These are phyloP conservation scores for Pyrenochaeta sp. DNA, from an alignment of 2,329 filamentous ascomycete species.

Conservation along the genomic window DNA sequence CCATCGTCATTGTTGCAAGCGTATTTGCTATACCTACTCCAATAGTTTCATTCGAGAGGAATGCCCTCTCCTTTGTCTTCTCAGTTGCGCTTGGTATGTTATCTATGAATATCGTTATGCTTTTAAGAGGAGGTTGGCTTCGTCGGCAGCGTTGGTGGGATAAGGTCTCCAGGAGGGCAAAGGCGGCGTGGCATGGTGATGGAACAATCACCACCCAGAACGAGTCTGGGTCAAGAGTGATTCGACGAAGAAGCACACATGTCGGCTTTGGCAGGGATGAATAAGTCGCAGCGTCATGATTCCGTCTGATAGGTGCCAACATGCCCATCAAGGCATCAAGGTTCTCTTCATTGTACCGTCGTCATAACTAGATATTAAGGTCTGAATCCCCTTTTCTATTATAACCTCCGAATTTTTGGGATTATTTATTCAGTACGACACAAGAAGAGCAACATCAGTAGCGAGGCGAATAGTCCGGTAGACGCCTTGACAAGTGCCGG, in stretches of 20 bases:
- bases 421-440: too few species aligned
- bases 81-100: neutral
- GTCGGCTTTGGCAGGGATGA: neutral
- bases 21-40: constrained; percentile 11
- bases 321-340: neutral
- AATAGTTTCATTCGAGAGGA: neutral
- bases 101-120: neutral
- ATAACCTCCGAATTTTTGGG: too few species aligned
- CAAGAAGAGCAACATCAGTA: too few species aligned
- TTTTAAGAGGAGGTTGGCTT: neutral
- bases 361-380: too few species aligned
- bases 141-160: constrained; percentile 6
- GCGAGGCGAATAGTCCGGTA: neutral
- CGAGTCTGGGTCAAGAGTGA: neutral
- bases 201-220: neutral
- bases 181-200: constrained; percentile 1
- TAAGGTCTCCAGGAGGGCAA: neutral
- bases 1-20: constrained; percentile 10
- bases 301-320: neutral
- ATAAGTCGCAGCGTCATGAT: neutral
- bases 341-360: too few species aligned
- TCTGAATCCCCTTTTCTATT: too few species aligned
- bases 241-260: constrained; percentile 1
- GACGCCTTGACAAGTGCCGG: neutral
- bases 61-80: neutral